Base-by-base conservation (phyloP, 345 rosid genomes). In the Citrus trifoliata region DNA sequence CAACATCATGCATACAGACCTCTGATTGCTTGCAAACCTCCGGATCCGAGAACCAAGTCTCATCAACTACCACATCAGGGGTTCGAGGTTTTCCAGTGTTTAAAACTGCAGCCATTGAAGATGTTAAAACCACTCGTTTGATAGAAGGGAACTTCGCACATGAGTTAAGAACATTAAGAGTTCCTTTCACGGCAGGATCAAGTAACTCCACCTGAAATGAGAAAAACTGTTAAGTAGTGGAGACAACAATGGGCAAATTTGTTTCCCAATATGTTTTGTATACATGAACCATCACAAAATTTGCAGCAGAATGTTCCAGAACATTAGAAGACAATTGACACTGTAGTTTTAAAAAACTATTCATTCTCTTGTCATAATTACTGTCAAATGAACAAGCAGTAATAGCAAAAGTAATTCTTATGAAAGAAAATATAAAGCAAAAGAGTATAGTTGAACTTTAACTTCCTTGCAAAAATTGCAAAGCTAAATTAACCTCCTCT, bases 161-260 rank as follows among this genome's bases (percentile, higher is more conserved):
- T 0, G 98, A 88, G 22, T 80, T 89, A 55, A 93, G 89, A 74
- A 95, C 97, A 84, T 95, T 95, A 48, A 93, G 86, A 40, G 98
- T 95, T 60, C 98, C 98, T 73, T 90, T 93, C 74, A 95, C 86
- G 0, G 98, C 98, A 81, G 95, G 98, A 80, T 90, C 98, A 76
- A 93, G 76, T 82, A 93, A 83, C 79, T 95, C 97, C 53, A 81
- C 88, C 98, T 95, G 88, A 75, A 84, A 82, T 4, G 19, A 79
- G 27, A 46, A 71, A 48, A 71, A 48, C 18, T 32, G 55, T 42
- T 58, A 68, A 63, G 64, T 19, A 75, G 42, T 32, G 8, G 62
- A 24, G 66, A 25, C 55, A 79, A 64, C n/a, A 59, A 4, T 8
- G 48, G 40, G 42, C 35, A 75, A 6, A 65, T 8, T 46, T 13